Evolutionary conservation across 805 yeast genomes (phyloP), one percentile per base, ranked within the genome.

Genomic region (Teunomyces kruisii): DNA sequence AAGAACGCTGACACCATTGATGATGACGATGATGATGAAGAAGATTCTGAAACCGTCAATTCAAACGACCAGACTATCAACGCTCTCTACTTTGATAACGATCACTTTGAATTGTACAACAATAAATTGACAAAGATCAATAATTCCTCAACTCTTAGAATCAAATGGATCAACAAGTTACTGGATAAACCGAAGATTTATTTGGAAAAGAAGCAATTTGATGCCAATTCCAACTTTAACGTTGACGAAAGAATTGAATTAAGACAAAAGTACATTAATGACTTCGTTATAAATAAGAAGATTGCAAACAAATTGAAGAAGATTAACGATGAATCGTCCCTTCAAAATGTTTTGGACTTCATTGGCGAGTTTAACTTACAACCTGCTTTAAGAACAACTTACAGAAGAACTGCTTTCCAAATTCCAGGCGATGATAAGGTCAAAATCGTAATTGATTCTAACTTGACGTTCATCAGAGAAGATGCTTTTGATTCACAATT

Each of bases 381-480:
- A 66, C 99, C 99, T 10, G 80, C 88, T 31, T 68, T 94, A 62
- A 83, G 98, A 70, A 80, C 97, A 9, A 80, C 84, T 30, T 89
- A 88, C 70, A 87, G 89, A 33, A 79, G 98, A 65, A 88, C 96
- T 5, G 98, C 98, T 2, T 92, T 94, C 74, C 97, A 92, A 74
- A 92, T 92, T 56, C 99, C 99, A 2, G 97, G 97, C 47, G 98
- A 94, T 63, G 95, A 91, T 63, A 80, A 92, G 59, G 85, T 91
- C 31, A 83, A 98, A 62, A 83, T 94, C 49, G 84, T 88, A 36
- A 88, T 92, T 51, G 98, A 92, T 67, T 85, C 95, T 12, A 94
- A 94, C 62, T 81, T 94, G 45, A 61, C 84, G 42, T 91, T 88
- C 61, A 84, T 92, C 49, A 81, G 98, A 56, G 99, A 92, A 63